Base-by-base conservation (phyloP, 768 basidiomycete genomes). In the Pleurotus cornucopiae region DNA sequence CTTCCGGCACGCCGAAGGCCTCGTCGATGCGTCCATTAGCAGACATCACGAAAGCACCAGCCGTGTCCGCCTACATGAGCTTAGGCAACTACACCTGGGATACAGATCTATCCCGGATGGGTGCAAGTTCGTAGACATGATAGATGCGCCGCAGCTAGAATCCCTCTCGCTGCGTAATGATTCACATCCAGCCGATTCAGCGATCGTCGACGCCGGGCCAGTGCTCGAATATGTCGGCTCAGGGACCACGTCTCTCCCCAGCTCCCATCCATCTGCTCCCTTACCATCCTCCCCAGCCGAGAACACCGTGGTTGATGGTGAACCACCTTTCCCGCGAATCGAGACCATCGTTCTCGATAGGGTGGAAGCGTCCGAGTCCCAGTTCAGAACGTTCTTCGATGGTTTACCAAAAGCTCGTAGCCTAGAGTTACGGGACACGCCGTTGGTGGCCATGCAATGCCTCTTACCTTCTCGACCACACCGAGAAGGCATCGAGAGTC, bases 111-210 rank as follows among this genome's bases (percentile, higher is more conserved):
- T 57, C 20, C 26, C 66, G 46, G 74, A 77, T 16, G 78, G 70
- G 3, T 67, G 71, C 18, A 61, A 67, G 12, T 55, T 79, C 18
- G 69, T 85, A 18, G 64, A 69, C 57, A 58, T 74, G 16, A 52
- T 83, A 30, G 63, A 75, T 53, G 76, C 78, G 14, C 74, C 76
- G 2, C 66, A 66, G 57, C 63, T 76, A 12, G 62, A 57, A 47
- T 60, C 58, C 4, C 66, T 86, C 23, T 62, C 63, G 1, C 63
- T 86, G 4, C 76, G 78, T 56, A 79, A 84, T 58, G 71, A 72
- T 6, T 74, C 69, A 3, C 72, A 79, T 58, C 72, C 75, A 14
- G 72, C 67, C 21, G 72, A 71, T 52, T 66, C 70, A 13, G 69
- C 70, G n/a, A 72, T 71, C 6, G 63, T 76, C 46, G 75, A 82